A percentile compares a stretch with the other conserved stretches of the same genome.
phyloP scores from a whole-genome alignment of 2,329 filamentous ascomycete genomes.

The Lecanicillium sp. region DNA sequence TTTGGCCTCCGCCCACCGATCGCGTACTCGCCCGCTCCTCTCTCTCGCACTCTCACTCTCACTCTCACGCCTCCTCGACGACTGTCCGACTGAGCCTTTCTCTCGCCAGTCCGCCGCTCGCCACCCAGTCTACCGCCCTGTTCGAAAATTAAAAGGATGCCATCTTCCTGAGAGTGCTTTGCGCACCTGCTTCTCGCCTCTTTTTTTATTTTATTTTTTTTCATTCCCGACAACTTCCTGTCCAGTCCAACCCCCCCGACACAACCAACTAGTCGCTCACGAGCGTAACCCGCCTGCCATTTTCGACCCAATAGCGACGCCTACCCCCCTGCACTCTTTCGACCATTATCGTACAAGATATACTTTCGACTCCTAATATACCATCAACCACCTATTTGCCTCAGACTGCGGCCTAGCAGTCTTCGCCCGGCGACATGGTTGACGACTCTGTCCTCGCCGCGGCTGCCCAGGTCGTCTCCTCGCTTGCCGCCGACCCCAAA shows the following conservation, averaged over 20 bases:
- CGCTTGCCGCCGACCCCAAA: conserved; percentile 41
- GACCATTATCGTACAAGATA: neutral
- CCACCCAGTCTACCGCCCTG: neutral
- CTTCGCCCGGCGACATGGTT: conserved; percentile 33
- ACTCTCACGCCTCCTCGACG: neutral
- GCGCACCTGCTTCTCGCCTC: conserved; percentile 5
- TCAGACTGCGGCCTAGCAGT: conserved; percentile 11
- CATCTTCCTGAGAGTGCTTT: conserved; percentile 10
- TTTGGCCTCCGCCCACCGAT: neutral
- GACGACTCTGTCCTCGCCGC: conserved; percentile 51
- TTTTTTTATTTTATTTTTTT: neutral
- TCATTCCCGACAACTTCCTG: neutral
- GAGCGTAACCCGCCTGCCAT: neutral
- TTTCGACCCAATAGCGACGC: conserved; percentile 1
- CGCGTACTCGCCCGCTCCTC: conserved; percentile 6
- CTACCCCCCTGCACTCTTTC: neutral
- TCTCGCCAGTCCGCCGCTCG: neutral
- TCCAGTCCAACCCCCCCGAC: neutral
- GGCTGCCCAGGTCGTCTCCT: conserved; percentile 47
- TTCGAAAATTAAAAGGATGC: conserved; percentile 7
- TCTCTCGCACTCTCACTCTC: conserved; percentile 3
- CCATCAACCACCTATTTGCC: neutral
- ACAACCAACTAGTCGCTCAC: too few relatives aligned
- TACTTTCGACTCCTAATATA: neutral
- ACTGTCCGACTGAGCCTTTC: neutral